These are phyloP conservation scores for Pyricularia grisea DNA, from an alignment of 2,329 filamentous ascomycete species.

Conservation along the genomic window DNA sequence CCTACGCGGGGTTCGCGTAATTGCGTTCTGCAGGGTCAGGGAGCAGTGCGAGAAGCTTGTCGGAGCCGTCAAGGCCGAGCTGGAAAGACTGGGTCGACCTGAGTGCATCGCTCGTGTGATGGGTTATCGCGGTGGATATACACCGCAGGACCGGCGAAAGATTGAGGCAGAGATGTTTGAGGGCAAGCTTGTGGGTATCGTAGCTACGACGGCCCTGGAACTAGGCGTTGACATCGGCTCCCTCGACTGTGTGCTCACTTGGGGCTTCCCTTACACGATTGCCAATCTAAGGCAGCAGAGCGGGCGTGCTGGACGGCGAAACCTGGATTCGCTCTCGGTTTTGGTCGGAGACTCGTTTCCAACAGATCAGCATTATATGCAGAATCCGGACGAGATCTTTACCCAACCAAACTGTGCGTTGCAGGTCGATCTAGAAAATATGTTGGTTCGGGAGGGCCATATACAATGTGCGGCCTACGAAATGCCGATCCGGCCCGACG, in stretches of 20 bases:
- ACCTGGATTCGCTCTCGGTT: slow-evolving; percentile 87
- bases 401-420: slow-evolving; percentile 82
- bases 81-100: slow-evolving; percentile 60
- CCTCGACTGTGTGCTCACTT: slow-evolving; percentile 85
- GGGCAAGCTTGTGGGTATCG: slow-evolving; percentile 82
- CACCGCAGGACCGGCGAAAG: slow-evolving; percentile 73
- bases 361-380: slow-evolving; percentile 95
- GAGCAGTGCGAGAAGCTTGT: slow-evolving; percentile 83
- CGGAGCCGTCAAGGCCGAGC: slow-evolving; percentile 67
- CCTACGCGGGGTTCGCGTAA: slow-evolving; percentile 78
- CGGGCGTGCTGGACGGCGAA: slow-evolving; percentile 81
- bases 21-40: slow-evolving; percentile 83
- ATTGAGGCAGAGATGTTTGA: slow-evolving; percentile 98
- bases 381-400: slow-evolving; percentile 88
- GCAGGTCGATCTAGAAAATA: slow-evolving; percentile 84
- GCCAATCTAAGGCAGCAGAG: slow-evolving; percentile 92
- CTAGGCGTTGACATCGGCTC: slow-evolving; percentile 92
- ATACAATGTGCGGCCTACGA: slow-evolving; percentile 93
- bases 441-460: slow-evolving; percentile 86
- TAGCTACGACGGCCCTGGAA: slow-evolving; percentile 88
- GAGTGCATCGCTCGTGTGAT: slow-evolving; percentile 77
- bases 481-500: slow-evolving; percentile 75
- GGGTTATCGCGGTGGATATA: slow-evolving; percentile 94
- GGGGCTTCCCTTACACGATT: slow-evolving; percentile 93
- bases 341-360: slow-evolving; percentile 83